Base-by-base conservation (phyloP, 1,284 basidiomycete species). In the Cutaneotrichosporon sp. region DNA sequence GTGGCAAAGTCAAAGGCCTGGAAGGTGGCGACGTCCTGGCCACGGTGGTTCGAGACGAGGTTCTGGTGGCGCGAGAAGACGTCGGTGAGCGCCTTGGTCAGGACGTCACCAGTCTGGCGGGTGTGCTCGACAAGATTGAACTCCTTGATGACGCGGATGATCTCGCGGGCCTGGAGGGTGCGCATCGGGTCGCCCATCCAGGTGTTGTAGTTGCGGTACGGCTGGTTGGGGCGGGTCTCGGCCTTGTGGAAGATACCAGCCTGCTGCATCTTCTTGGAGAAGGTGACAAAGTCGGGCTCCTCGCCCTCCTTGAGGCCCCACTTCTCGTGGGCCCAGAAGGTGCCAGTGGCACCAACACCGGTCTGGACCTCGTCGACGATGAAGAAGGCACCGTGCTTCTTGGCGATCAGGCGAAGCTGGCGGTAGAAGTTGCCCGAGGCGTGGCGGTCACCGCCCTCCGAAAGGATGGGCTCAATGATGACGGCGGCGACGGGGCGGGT, bases 361-460 rank as follows among this genome's bases (percentile, higher is more conserved):
- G 84, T 85, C 69, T 85, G 84, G 0, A 83, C 82, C 63, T 80
- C 78, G 63, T 79, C 77, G 47, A 83, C 83, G 62, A 85, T 85
- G 70, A 85, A 78, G 76, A 73, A 84, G 1, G 82, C 83, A 10
- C 80, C 81, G 66, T 83, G 79, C 64, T 81, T 76, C 64, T 79
- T 78, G 54, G 83, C 82, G 51, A 83, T 72, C 16, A 79, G 75
- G 36, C 82, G 73, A 20, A 85, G 73, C 13, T 73, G 75, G 51
- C 79, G 79, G 81, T 84, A 85, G 75, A 83, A 85, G 36, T 69
- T 65, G 18, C 80, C 77, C 9, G 81, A 81, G 11, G 84, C 84
- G 69, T 85, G 84, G 63, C 81, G 80, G 75, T 85, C 84, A 11
- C 84, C 84, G 11, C 84, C 84, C 70, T 84, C 83, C n/a, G 81